Percentiles rank a stretch among this genome's conserved stretches.
Evolutionary conservation across 1,284 basidiomycete species (phyloP).

Genomic region (Apiotrichum brassicae): DNA sequence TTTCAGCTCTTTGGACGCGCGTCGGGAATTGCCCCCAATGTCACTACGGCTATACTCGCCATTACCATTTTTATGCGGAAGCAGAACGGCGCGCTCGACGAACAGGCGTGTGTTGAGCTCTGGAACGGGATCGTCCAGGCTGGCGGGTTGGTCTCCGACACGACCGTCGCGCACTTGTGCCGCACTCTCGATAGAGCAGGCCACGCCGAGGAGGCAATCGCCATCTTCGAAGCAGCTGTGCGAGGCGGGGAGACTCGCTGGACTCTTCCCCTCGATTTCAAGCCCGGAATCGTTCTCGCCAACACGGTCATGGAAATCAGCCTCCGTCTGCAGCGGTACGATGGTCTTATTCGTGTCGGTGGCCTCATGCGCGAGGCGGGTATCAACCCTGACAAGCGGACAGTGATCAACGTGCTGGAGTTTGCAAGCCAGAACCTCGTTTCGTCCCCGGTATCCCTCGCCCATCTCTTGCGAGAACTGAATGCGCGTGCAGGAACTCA

Average conservation of each 20-base stretch:
- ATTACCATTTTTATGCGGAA: not conserved
- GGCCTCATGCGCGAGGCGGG: slow-evolving; percentile 15
- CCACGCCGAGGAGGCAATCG: slow-evolving; percentile 6
- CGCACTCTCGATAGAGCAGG: slow-evolving; percentile 12
- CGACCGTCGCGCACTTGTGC: slow-evolving; percentile 9
- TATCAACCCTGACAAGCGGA: slow-evolving; percentile 25
- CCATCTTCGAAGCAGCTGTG: slow-evolving; percentile 2
- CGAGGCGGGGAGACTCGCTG: not conserved
- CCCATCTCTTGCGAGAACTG: slow-evolving; percentile 20
- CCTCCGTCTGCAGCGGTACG: slow-evolving; percentile 4
- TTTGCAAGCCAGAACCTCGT: slow-evolving; percentile 17
- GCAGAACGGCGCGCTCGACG: not conserved
- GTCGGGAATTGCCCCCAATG: not conserved
- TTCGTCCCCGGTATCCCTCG: slow-evolving; percentile 20
- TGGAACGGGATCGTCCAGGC: slow-evolving; percentile 2
- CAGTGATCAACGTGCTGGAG: slow-evolving; percentile 26
- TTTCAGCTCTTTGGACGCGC: slow-evolving; percentile 14
- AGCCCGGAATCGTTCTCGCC: slow-evolving; percentile 15
- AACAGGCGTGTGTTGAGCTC: not conserved
- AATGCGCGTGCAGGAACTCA: slow-evolving; percentile 13
- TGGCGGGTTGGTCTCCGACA: slow-evolving; percentile 4
- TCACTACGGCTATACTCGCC: not conserved
- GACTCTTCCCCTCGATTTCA: slow-evolving; percentile 9
- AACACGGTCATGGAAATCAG: slow-evolving; percentile 19
- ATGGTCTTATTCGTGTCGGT: slow-evolving; percentile 11